phyloP scores from a whole-genome alignment of 1,284 basidiomycete genomes.

The Agroathelia rolfsii region DNA sequence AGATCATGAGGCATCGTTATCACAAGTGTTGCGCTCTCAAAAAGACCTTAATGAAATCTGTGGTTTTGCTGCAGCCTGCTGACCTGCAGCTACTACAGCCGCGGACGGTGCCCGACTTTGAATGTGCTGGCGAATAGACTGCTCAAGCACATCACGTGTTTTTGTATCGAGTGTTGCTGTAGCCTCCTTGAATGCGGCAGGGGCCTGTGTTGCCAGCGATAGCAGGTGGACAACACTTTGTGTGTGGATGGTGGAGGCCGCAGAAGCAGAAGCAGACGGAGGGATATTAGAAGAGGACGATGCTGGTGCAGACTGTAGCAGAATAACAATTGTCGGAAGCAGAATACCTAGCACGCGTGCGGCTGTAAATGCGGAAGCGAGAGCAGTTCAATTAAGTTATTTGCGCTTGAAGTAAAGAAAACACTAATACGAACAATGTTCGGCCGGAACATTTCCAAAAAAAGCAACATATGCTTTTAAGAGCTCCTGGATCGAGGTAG shows the following conservation, averaged over 20 bases:
- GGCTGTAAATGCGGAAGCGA: slow-evolving; percentile 38
- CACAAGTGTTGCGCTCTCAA: too few relatives aligned
- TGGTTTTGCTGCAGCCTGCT: slow-evolving; percentile 42
- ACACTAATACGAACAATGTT: slow-evolving; percentile 48
- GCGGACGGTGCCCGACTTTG: slow-evolving; percentile 65
- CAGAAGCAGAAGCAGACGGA: too few relatives aligned
- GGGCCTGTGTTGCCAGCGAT: slow-evolving; percentile 64
- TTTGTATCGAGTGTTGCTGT: slow-evolving; percentile 58
- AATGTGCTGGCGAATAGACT: too few relatives aligned
- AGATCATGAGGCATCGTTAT: too few relatives aligned
- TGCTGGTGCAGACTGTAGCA: slow-evolving; percentile 47
- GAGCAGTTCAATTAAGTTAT: neutral
- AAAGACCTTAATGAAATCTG: slow-evolving; percentile 77
- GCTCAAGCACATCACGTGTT: slow-evolving; percentile 62
- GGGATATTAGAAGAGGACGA: too few relatives aligned
- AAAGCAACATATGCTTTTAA: slow-evolving; percentile 74
- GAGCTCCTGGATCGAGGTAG: slow-evolving; percentile 65
- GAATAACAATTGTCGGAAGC: slow-evolving; percentile 68
- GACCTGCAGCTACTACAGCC: slow-evolving; percentile 19
- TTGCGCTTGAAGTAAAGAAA: slow-evolving; percentile 4
- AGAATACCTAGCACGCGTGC: slow-evolving; percentile 67
- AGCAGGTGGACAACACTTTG: slow-evolving; percentile 71
- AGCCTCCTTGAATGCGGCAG: slow-evolving; percentile 81
- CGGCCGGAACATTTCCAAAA: slow-evolving; percentile 47
- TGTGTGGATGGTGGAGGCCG: slow-evolving; percentile 44